These are phyloP conservation scores for Mallotus nudiflorus DNA, from an alignment of 345 rosid genomes.

Conservation along the genomic window DNA sequence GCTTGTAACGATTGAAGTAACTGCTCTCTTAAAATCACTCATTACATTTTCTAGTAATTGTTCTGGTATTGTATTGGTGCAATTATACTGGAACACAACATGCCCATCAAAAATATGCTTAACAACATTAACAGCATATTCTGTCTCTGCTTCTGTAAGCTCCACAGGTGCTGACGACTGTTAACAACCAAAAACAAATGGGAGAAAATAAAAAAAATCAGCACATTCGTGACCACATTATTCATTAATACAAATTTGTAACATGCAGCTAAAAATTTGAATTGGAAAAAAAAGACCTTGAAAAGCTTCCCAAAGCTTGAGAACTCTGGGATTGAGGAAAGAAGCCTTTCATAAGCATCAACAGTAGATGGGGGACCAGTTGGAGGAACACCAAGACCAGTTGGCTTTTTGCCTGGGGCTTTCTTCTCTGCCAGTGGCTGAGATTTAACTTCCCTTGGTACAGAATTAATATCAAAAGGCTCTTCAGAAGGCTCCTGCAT, in stretches of 20 bases:
- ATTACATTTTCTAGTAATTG: slow-evolving; percentile 89
- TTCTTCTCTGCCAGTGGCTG: slow-evolving; percentile 93
- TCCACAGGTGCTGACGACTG: slow-evolving; percentile 93
- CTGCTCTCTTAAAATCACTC: slow-evolving; percentile 11
- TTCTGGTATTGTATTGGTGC: slow-evolving; percentile 95
- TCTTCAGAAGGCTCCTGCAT: slow-evolving; percentile 80
- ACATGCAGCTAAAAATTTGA: not conserved
- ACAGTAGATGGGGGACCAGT: slow-evolving; percentile 61
- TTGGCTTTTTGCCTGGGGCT: slow-evolving; percentile 83
- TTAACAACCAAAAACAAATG: slow-evolving; percentile 18
- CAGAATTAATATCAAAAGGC: slow-evolving; percentile 77
- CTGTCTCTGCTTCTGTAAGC: slow-evolving; percentile 97
- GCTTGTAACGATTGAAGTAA: slow-evolving; percentile 2
- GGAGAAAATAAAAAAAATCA: not conserved
- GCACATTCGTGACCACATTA: slow-evolving; percentile 14
- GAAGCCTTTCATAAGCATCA: slow-evolving; percentile 80
- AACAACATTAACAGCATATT: slow-evolving; percentile 88
- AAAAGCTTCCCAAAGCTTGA: slow-evolving; percentile 81
- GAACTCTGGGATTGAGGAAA: slow-evolving; percentile 83
- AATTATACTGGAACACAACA: slow-evolving; percentile 93
- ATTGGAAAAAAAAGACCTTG: slow-evolving; percentile 60
- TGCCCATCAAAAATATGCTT: slow-evolving; percentile 88
- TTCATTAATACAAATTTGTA: not conserved
- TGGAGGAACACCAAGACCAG: slow-evolving; percentile 79
- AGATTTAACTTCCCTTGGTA: slow-evolving; percentile 81